phyloP scores from a whole-genome alignment of 495 filamentous ascomycete species.

The Tetracladium marchalianum region DNA sequence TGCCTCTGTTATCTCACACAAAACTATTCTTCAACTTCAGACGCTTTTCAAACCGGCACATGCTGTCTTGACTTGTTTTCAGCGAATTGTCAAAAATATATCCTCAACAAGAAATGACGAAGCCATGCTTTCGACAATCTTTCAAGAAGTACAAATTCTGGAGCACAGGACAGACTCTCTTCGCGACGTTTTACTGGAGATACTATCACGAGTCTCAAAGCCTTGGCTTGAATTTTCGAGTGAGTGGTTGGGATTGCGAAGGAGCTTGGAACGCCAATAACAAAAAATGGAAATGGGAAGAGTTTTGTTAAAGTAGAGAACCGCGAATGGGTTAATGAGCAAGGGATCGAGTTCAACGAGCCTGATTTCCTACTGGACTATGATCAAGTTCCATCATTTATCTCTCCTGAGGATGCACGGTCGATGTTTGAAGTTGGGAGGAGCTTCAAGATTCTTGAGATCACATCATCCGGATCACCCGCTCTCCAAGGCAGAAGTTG shows the following conservation, averaged over 20 bases:
- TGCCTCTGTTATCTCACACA: slow-evolving; percentile 25
- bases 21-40: slow-evolving; percentile 61
- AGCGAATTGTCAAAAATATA: slow-evolving; percentile 44
- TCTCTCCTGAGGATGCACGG: slow-evolving; percentile 52
- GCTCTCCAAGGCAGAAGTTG: slow-evolving; percentile 41
- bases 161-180: slow-evolving; percentile 54
- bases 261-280: slow-evolving; percentile 40
- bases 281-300: slow-evolving; percentile 33
- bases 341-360: slow-evolving; percentile 37
- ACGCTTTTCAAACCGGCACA: slow-evolving; percentile 51
- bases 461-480: slow-evolving; percentile 70
- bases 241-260: slow-evolving; percentile 66
- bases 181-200: slow-evolving; percentile 50
- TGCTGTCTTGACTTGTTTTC: slow-evolving; percentile 51
- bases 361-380: slow-evolving; percentile 51
- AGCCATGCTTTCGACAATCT: slow-evolving; percentile 57
- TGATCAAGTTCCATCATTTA: slow-evolving; percentile 54
- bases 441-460: slow-evolving; percentile 64
- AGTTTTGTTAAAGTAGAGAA: slow-evolving; percentile 55
- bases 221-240: slow-evolving; percentile 68
- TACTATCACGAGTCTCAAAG: slow-evolving; percentile 50
- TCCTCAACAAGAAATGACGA: slow-evolving; percentile 51
- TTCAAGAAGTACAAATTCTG: slow-evolving; percentile 49
- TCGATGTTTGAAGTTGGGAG: slow-evolving; percentile 68
- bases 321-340: slow-evolving; percentile 42